Conservation (phyloP, 208 protist genomes). For the Wallacemonas sp. region DNA sequence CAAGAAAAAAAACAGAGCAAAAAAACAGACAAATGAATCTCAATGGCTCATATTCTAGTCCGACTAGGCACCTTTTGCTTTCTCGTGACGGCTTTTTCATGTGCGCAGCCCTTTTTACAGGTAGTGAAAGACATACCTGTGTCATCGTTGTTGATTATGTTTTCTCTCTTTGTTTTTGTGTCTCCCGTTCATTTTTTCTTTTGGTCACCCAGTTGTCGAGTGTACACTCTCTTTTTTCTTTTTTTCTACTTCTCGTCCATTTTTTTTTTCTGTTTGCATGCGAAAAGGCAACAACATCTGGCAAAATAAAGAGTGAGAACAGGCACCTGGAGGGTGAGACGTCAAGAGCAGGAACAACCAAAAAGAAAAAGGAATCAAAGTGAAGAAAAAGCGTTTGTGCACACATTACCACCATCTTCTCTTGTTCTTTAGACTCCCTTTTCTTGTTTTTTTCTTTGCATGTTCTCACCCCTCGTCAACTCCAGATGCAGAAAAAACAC, state of each 20-base stretch:
- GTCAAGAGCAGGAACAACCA: not conserved
- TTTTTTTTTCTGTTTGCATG: slow-evolving; percentile 4
- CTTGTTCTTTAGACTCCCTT: not conserved
- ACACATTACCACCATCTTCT: slow-evolving; percentile 1
- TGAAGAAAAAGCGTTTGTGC: not conserved
- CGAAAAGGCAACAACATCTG: no score
- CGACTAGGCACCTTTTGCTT: no score
- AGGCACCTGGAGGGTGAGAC: no score
- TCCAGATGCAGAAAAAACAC: no score
- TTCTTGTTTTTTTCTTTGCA: not conserved
- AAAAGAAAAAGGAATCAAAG: not conserved
- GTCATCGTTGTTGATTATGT: slow-evolving; percentile 12
- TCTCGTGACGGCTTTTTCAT: not conserved
- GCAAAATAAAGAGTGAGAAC: no score
- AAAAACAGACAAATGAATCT: no score
- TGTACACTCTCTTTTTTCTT: slow-evolving; percentile 11
- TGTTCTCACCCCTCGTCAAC: no score
- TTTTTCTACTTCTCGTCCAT: slow-evolving; percentile 2
- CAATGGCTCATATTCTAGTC: no score
- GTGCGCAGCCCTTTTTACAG: not conserved
- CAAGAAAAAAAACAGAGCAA: no score
- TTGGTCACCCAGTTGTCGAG: slow-evolving; percentile 3
- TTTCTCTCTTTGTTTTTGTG: slow-evolving; percentile 18
- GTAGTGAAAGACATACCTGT: not conserved
- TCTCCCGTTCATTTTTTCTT: slow-evolving; percentile 6